A percentile compares a stretch with the other conserved stretches of the same genome.
Conservation (phyloP, 1,139 yeast genomes). For the Pichia sp. region DNA sequence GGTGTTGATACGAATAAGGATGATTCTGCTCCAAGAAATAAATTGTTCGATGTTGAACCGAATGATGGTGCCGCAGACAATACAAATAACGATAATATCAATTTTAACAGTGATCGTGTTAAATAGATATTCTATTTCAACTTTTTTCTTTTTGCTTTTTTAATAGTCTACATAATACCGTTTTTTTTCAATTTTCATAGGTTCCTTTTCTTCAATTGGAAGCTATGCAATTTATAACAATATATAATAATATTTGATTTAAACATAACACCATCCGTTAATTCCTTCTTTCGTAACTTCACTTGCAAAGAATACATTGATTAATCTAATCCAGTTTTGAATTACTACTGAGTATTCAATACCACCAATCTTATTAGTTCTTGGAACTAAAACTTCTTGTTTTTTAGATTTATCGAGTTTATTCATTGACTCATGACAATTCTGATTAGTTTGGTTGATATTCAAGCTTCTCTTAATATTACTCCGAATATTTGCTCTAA, state of each 20-base stretch:
- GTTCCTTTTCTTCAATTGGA: too few relatives aligned
- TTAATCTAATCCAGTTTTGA: constrained; percentile 15
- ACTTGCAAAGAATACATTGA: constrained; percentile 11
- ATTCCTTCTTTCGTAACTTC: constrained; percentile 18
- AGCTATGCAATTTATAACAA: too few relatives aligned
- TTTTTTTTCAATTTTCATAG: too few relatives aligned
- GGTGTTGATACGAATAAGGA: constrained; percentile 2
- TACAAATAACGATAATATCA: background rate
- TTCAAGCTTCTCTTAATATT: constrained; percentile 15
- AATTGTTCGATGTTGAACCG: constrained; percentile 8
- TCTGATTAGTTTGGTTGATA: constrained; percentile 13
- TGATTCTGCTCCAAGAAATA: constrained; percentile 9
- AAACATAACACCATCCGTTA: constrained; percentile 17
- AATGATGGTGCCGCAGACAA: constrained; percentile 4
- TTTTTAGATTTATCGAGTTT: constrained; percentile 2
- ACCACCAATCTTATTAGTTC: constrained; percentile 13
- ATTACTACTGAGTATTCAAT: constrained; percentile 14
- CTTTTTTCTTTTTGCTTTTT: background rate
- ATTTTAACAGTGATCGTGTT: constrained; percentile 13
- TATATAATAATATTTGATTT: background rate
- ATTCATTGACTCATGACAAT: constrained; percentile 8
- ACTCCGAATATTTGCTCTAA: constrained; percentile 12
- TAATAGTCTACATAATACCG: too few relatives aligned
- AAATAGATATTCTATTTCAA: background rate
- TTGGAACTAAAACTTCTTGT: constrained; percentile 13